These are phyloP conservation scores for Neckera pumila DNA, from an alignment of 225 moss, liverwort and hornwort species.

Conservation along the genomic window DNA sequence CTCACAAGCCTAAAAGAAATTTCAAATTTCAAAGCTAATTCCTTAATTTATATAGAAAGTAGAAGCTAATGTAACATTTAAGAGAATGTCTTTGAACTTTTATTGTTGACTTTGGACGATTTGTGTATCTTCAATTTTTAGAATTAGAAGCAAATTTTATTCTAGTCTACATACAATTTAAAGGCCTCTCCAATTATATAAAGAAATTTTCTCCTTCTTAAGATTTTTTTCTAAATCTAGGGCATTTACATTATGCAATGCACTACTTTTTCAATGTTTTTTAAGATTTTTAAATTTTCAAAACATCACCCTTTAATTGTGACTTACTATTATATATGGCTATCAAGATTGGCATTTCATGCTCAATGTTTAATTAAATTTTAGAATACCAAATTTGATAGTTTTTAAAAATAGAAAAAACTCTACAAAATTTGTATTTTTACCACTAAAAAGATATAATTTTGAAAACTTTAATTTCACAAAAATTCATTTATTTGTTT, in stretches of 20 bases:
- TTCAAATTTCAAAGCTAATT: not conserved
- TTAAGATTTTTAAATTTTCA: not conserved
- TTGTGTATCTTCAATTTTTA: not conserved
- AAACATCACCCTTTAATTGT: no score
- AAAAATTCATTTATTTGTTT: not conserved
- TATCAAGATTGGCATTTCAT: not conserved
- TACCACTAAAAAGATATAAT: not conserved
- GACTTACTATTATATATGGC: accelerated
- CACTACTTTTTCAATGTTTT: not conserved
- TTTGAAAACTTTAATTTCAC: not conserved
- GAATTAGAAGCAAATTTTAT: not conserved
- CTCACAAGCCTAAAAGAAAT: not conserved
- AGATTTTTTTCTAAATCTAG: not conserved
- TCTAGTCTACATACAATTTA: not conserved
- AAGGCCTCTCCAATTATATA: not conserved
- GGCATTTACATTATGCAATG: not conserved
- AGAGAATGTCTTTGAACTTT: not conserved
- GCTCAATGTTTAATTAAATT: accelerated
- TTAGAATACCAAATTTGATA: not conserved
- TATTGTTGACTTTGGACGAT: accelerated
- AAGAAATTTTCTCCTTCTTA: not conserved
- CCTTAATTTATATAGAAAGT: not conserved
- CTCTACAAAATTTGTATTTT: not conserved
- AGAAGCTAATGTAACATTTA: not conserved
- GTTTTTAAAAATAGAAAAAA: not conserved